These are phyloP conservation scores for Licmophora abbreviata DNA, from an alignment of 108 stramenopile genomes.

Conservation along the genomic window DNA sequence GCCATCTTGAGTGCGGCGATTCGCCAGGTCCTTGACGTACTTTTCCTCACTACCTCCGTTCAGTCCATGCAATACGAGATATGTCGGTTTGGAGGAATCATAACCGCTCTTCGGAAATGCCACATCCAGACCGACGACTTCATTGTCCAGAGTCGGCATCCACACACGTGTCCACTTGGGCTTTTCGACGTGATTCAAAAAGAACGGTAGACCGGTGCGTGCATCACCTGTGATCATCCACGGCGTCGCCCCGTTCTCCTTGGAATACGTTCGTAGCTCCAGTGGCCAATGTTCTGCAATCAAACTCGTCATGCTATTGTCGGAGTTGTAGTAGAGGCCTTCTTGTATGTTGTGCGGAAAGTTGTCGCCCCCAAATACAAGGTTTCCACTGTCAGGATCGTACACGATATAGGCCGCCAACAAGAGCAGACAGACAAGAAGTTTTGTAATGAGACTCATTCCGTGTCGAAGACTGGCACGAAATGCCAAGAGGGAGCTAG, in stretches of 20 bases:
- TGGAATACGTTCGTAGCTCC: conserved; percentile 35
- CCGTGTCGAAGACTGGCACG: neutral
- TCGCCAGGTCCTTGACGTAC: conserved; percentile 76
- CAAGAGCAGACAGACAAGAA: conserved; percentile 1
- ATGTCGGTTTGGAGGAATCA: conserved; percentile 53
- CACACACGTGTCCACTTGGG: conserved; percentile 51
- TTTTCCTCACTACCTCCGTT: conserved; percentile 81
- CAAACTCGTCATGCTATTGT: conserved; percentile 32
- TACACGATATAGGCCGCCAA: conserved; percentile 15
- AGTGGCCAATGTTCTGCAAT: conserved; percentile 56
- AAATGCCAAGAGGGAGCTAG: conserved; percentile 22
- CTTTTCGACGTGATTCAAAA: conserved; percentile 27
- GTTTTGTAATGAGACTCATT: conserved; percentile 1
- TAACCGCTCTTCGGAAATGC: conserved; percentile 55
- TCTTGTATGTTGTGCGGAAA: conserved; percentile 23
- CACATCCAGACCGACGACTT: conserved; percentile 73
- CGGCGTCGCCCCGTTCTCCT: conserved; percentile 46
- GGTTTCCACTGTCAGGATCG: neutral
- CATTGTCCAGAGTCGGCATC: conserved; percentile 39
- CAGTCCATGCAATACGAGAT: conserved; percentile 86
- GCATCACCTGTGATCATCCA: conserved; percentile 77
- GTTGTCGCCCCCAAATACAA: conserved; percentile 15
- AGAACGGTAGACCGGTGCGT: conserved; percentile 73
- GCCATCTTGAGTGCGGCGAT: conserved; percentile 44
- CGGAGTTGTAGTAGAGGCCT: conserved; percentile 53